Conservation (phyloP, 2,329 filamentous ascomycete genomes). For the Rhinocladiella similis region DNA sequence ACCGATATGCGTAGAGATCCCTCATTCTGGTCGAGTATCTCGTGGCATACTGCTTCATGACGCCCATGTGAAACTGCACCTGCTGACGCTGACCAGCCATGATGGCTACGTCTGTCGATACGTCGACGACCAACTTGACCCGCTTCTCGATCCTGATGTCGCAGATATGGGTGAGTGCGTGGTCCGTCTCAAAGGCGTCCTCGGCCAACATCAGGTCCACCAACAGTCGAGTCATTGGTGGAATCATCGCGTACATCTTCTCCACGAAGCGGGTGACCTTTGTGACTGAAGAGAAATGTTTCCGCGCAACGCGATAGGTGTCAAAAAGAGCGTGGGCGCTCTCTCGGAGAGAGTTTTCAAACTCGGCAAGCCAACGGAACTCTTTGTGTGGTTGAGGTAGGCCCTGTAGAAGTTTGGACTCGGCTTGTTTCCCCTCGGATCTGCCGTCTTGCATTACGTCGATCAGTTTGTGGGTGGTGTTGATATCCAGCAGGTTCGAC, state of each 20-base stretch:
- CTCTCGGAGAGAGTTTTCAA: neutral
- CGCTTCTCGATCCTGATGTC: neutral
- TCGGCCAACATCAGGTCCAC: neutral
- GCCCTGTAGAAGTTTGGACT: neutral
- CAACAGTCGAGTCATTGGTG: neutral
- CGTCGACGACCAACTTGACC: neutral
- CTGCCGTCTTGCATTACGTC: neutral
- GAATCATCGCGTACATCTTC: neutral
- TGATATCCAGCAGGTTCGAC: neutral
- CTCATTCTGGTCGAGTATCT: neutral
- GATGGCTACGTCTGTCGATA: too few species aligned
- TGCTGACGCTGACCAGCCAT: too few species aligned
- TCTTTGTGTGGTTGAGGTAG: neutral
- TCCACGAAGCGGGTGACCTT: neutral
- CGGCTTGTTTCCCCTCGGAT: neutral
- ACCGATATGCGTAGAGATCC: neutral
- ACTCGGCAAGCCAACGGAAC: neutral
- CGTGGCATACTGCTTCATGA: neutral
- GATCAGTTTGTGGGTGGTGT: neutral
- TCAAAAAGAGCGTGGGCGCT: neutral
- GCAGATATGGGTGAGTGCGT: neutral
- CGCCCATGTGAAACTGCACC: too few species aligned
- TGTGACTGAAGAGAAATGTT: neutral
- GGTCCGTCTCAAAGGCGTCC: neutral
- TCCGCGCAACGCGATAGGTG: neutral